A percentile compares a stretch with the other conserved stretches of the same genome.
Evolutionary conservation across 768 basidiomycete species (phyloP).

Genomic region (Hemileccinum impolitum): DNA sequence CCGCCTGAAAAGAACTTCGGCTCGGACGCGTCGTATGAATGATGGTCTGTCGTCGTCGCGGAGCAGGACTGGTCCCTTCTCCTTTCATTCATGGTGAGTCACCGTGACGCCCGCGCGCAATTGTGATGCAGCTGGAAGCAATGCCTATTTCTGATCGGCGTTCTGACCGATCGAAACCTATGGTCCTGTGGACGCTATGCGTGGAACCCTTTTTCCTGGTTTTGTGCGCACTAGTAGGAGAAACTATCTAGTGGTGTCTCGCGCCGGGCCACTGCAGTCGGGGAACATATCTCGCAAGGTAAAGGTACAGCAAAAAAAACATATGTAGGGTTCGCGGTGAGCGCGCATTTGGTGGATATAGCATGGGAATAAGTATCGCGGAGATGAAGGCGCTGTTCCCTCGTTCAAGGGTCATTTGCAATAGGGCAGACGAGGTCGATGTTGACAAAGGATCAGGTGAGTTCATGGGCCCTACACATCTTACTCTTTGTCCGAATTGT

Average conservation of each 20-base stretch:
- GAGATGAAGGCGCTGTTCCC: not conserved
- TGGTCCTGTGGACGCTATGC: too few species aligned
- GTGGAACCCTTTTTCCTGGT: too few species aligned
- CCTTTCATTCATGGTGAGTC: not conserved
- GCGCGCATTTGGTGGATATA: not conserved
- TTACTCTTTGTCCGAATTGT: not conserved
- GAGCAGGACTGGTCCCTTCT: too few species aligned
- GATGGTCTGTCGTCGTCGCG: too few species aligned
- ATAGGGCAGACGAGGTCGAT: not conserved
- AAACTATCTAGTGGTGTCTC: not conserved
- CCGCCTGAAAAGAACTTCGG: too few species aligned
- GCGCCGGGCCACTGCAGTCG: too few species aligned
- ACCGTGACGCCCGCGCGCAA: not conserved
- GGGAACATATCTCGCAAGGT: not conserved
- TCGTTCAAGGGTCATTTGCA: not conserved
- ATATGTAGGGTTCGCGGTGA: not conserved
- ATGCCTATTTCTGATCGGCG: constrained; percentile 10
- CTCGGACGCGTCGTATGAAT: not conserved
- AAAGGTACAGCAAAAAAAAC: not conserved
- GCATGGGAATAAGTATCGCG: not conserved
- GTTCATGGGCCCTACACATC: not conserved
- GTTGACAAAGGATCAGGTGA: not conserved
- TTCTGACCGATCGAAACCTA: not conserved
- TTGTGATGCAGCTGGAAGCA: not conserved
- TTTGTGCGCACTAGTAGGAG: too few species aligned